Base-by-base conservation (phyloP, 2,329 filamentous ascomycete species). In the Leptographium galeiforme region DNA sequence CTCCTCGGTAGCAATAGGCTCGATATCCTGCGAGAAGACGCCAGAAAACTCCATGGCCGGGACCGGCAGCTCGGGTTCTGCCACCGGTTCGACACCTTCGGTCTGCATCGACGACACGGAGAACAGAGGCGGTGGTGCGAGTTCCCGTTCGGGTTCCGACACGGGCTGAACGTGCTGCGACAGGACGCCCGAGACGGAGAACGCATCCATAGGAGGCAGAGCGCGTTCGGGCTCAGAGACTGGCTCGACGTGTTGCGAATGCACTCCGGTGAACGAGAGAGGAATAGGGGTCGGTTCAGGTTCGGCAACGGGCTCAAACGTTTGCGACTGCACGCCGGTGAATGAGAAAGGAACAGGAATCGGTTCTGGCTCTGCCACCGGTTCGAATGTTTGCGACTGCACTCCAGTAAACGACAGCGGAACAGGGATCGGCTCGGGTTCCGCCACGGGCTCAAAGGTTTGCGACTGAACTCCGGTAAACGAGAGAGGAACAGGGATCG, bases 91-190 rank as follows among this genome's bases (percentile, higher is more conserved):
- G 45, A 62, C 61, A 50, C 57, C 61, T 57, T 71, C 62, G 4
- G 66, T 57, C 39, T 64, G 51, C 51, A 72, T 65, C 4, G 66
- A 59, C 2, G 70, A 72, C 45, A 73, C 57, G 2, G 60, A 65
- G 33, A 72, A 57, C 10, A 58, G 25, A 6, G 55, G 53, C 38
- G 25, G 19, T 14, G 38, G 48, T 25, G 41, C 11, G 8, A 43
- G 38, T 10, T 38, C 18, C 39, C 25, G 11, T 53, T 65, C 65
- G 4, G 66, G 57, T 52, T 74, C 73, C 33, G 67, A 63, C 7
- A 62, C 49, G 2, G 73, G 73, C 58, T 73, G 69, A 16, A 78
- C 65, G 45, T 66, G 58, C 59, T 77, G 68, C 6, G 66, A 64
- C 40, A 71, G 67, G 19, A 78, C 70, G 1, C 55, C 60, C 1